A percentile compares a stretch with the other conserved stretches of the same genome.
Evolutionary conservation across 108 stramenopile genomes (phyloP).

Genomic region (Discostella stelligeroides): DNA sequence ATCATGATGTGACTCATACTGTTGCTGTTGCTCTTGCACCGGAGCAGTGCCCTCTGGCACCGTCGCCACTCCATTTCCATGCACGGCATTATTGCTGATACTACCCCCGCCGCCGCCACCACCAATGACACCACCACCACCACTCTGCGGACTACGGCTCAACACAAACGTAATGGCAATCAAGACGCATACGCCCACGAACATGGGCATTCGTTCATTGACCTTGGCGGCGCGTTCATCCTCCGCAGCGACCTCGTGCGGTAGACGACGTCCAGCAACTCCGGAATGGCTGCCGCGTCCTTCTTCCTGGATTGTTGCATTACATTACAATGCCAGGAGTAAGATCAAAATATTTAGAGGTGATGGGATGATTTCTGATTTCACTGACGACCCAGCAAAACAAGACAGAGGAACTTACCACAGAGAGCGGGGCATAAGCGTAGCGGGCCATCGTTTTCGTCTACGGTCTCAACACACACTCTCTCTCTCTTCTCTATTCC

Average conservation of each 20-base stretch:
- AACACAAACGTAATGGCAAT: constrained; percentile 88
- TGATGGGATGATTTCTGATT: too few relatives aligned
- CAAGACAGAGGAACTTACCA: constrained; percentile 69
- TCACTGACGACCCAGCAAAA: too few relatives aligned
- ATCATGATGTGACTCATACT: constrained; percentile 21
- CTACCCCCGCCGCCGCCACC: constrained; percentile 5
- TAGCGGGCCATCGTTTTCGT: constrained; percentile 76
- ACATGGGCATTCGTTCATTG: constrained; percentile 88
- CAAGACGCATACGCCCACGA: constrained; percentile 83
- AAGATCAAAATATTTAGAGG: neutral
- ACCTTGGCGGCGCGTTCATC: constrained; percentile 63
- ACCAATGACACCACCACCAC: too few relatives aligned
- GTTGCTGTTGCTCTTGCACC: constrained; percentile 9
- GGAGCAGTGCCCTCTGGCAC: constrained; percentile 34
- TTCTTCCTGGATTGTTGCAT: constrained; percentile 22
- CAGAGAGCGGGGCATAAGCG: constrained; percentile 87
- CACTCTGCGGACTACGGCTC: constrained; percentile 59
- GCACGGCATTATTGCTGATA: neutral
- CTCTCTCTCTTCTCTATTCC: too few relatives aligned
- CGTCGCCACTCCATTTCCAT: constrained; percentile 4
- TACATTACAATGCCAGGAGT: neutral
- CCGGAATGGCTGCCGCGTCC: constrained; percentile 14
- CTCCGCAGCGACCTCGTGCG: constrained; percentile 32
- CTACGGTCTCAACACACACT: too few relatives aligned
- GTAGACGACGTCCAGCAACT: constrained; percentile 30